Percentiles rank a stretch among this genome's conserved stretches.
phyloP scores from a whole-genome alignment of 83 land plant genomes.

The Thuja plicata region DNA sequence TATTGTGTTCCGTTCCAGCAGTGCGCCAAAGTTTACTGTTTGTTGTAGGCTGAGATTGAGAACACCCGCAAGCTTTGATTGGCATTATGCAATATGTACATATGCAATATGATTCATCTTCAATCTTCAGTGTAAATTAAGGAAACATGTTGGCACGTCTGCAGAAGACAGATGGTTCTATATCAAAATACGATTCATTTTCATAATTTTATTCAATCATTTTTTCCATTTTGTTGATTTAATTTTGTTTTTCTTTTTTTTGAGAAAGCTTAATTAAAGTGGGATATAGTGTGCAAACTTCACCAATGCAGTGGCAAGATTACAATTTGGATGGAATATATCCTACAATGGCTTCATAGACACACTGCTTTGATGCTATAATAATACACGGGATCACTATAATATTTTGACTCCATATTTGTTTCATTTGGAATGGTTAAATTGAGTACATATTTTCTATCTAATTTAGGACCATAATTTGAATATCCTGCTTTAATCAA shows the following conservation, averaged over 20 bases:
- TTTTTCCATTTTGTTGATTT: neutral
- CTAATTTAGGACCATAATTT: neutral
- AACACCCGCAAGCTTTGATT: neutral
- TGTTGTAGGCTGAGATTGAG: conserved; percentile 52
- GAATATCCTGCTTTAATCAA: neutral
- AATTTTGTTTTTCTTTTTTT: neutral
- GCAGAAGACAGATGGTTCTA: neutral
- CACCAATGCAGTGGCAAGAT: neutral
- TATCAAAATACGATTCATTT: neutral
- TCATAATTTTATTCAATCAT: neutral
- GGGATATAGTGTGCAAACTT: neutral
- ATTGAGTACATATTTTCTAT: neutral
- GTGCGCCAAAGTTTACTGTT: conserved; percentile 73
- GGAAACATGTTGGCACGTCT: neutral
- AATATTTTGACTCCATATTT: neutral
- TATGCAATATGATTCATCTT: neutral
- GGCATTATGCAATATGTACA: neutral
- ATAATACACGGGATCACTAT: neutral
- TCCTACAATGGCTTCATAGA: neutral
- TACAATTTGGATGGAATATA: neutral
- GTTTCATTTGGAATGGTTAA: neutral
- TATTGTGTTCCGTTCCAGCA: conserved; percentile 80
- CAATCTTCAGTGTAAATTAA: neutral
- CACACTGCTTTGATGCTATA: neutral
- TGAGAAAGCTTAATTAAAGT: neutral